Conservation (phyloP, 2,329 filamentous ascomycete genomes). For the Fusarium heterosporum region DNA sequence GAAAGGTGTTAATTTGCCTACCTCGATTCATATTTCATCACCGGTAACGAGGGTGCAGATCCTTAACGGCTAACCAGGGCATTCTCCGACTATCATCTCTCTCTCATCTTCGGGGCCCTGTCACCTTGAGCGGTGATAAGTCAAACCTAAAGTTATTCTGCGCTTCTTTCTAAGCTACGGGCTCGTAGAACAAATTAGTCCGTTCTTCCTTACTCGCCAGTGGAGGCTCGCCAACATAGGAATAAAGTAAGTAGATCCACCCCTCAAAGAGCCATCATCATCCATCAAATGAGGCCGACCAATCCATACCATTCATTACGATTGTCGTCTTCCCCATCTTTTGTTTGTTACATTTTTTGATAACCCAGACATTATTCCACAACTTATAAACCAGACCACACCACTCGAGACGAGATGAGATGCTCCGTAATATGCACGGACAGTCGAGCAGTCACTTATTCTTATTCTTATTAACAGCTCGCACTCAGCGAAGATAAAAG, state of each 20-base stretch:
- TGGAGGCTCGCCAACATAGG: constrained; percentile 25
- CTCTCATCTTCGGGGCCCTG: not conserved
- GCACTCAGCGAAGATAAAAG: not conserved
- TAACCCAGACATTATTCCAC: constrained; percentile 29
- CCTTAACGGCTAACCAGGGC: constrained; percentile 24
- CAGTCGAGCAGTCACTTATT: constrained; percentile 11
- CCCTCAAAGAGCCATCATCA: no score
- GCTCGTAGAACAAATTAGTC: constrained; percentile 28
- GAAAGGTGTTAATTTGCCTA: constrained; percentile 34
- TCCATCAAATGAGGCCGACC: constrained; percentile 32
- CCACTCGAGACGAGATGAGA: not conserved
- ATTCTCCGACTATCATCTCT: not conserved
- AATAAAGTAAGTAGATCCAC: no score
- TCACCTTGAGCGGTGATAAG: not conserved
- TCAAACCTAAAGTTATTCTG: constrained; percentile 18
- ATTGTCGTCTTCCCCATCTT: constrained; percentile 23
- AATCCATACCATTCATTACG: constrained; percentile 16
- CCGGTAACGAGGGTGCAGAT: constrained; percentile 23
- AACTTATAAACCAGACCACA: constrained; percentile 27
- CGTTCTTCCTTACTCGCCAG: constrained; percentile 31
- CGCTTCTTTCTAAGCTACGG: constrained; percentile 30
- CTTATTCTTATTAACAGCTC: not conserved
- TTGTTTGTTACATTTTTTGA: constrained; percentile 24
- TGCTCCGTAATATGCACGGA: not conserved
- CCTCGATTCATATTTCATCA: constrained; percentile 23